phyloP scores from a whole-genome alignment of 768 basidiomycete species.

The Mrakia hoshinonis region DNA sequence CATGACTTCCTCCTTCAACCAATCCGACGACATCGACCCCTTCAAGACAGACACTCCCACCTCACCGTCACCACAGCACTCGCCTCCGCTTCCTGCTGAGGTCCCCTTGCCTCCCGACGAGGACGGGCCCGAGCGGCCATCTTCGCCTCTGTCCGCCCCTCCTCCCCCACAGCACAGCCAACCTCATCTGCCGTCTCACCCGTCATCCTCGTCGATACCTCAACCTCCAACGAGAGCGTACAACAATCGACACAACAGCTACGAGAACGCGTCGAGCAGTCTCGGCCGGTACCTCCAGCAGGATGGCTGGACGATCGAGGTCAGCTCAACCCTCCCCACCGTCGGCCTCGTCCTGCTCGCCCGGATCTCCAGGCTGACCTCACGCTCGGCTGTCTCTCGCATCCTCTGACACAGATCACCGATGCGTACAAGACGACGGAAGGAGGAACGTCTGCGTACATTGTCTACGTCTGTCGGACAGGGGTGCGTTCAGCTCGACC shows the following conservation, averaged over 20 bases:
- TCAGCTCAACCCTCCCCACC: neutral
- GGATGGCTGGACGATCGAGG: conserved; percentile 25
- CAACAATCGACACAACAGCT: neutral
- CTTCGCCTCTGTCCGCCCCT: neutral
- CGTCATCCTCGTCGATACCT: neutral
- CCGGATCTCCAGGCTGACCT: neutral
- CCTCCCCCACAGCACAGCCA: neutral
- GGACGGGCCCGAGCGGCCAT: neutral
- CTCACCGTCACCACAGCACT: neutral
- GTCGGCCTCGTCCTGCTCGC: neutral
- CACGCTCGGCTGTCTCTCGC: neutral
- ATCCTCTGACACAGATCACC: conserved; percentile 56
- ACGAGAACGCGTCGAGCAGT: neutral
- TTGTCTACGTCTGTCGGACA: conserved; percentile 82
- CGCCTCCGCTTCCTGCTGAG: neutral
- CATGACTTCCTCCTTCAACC: neutral
- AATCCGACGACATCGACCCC: conserved; percentile 11
- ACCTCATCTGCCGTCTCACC: neutral
- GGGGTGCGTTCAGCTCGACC: conserved; percentile 53
- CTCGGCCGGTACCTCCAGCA: conserved; percentile 13
- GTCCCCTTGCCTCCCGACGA: neutral
- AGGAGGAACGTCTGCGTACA: conserved; percentile 81
- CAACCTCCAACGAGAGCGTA: neutral
- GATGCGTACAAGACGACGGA: conserved; percentile 92
- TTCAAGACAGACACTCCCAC: conserved; percentile 3